Percentiles rank a stretch among this genome's conserved stretches.
phyloP scores from a whole-genome alignment of 352 stramenopile species.

The Pythium aquatile region DNA sequence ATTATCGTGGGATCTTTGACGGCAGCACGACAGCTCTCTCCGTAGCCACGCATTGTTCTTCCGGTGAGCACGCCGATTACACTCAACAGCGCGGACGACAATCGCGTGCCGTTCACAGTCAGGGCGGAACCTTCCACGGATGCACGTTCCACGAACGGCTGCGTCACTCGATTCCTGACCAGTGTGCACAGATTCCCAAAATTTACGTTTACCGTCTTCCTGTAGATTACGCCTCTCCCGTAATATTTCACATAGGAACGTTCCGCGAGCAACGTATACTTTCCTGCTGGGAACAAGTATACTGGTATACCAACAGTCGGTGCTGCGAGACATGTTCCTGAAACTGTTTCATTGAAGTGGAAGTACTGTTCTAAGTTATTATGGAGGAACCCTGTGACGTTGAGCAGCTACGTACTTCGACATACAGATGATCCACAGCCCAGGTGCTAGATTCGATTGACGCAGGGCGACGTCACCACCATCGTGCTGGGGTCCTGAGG shows the following conservation, averaged over 20 bases:
- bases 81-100: background rate
- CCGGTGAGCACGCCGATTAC: background rate
- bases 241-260: background rate
- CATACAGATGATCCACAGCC: background rate
- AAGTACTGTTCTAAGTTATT: background rate
- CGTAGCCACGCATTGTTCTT: background rate
- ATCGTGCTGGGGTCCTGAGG: background rate
- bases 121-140: background rate
- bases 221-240: background rate
- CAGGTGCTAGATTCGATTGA: background rate
- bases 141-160: constrained; percentile 2
- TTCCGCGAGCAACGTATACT: background rate
- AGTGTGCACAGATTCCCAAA: background rate
- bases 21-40: background rate
- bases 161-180: background rate
- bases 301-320: background rate
- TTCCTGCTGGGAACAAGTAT: background rate
- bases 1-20: background rate
- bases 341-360: constrained; percentile 5
- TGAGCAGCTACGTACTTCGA: background rate
- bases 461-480: background rate
- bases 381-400: background rate
- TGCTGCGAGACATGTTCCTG: background rate
- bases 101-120: background rate
- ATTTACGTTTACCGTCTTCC: background rate